These are phyloP conservation scores for Phytophthora ramorum DNA, from an alignment of 352 stramenopile species.

Conservation along the genomic window DNA sequence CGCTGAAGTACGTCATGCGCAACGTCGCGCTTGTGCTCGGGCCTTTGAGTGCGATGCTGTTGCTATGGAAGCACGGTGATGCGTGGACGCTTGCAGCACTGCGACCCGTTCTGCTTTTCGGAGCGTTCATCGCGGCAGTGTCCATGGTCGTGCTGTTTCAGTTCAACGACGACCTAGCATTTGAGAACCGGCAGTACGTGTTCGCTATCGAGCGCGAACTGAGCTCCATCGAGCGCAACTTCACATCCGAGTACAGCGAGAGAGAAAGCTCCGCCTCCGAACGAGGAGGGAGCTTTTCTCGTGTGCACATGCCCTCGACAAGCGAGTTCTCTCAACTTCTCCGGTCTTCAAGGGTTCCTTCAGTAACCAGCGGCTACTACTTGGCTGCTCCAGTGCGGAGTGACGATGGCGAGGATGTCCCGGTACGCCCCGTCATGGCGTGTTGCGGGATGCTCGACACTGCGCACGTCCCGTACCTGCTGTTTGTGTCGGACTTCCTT, in stretches of 20 bases:
- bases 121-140: constrained; percentile 62
- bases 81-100: constrained; percentile 75
- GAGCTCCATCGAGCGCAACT: constrained; percentile 70
- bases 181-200: constrained; percentile 66
- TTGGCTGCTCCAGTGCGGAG: constrained; percentile 10
- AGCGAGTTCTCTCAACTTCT: constrained; percentile 49
- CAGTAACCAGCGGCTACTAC: constrained; percentile 21
- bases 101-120: constrained; percentile 70
- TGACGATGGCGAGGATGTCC: constrained; percentile 15
- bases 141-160: constrained; percentile 73
- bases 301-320: constrained; percentile 11
- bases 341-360: constrained; percentile 15
- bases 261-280: constrained; percentile 15
- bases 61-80: constrained; percentile 81
- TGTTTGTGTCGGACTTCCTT: constrained; percentile 76
- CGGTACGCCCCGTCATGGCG: constrained; percentile 8
- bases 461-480: constrained; percentile 61
- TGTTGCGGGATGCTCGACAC: constrained; percentile 46
- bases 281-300: constrained; percentile 7
- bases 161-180: constrained; percentile 83
- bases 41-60: constrained; percentile 60
- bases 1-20: constrained; percentile 68
- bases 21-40: constrained; percentile 61
- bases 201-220: constrained; percentile 66
- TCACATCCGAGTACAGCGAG: constrained; percentile 62